These are phyloP conservation scores for Backusella psychrophila DNA, from an alignment of 192 early-diverging fungal genomes.

Conservation along the genomic window DNA sequence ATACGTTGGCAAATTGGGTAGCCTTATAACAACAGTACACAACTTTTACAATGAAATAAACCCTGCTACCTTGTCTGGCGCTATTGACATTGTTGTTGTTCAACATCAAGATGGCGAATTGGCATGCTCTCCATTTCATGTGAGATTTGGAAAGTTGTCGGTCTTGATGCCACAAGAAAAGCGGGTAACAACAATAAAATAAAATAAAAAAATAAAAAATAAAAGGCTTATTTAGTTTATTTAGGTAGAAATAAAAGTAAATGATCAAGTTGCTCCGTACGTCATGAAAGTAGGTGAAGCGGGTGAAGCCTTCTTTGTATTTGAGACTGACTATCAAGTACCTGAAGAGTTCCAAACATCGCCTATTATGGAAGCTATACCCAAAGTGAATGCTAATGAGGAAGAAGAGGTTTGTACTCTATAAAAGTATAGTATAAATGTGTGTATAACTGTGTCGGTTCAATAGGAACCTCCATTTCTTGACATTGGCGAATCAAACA, in stretches of 20 bases:
- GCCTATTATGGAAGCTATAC: constrained; percentile 68
- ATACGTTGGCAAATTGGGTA: constrained; percentile 60
- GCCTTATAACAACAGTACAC: constrained; percentile 73
- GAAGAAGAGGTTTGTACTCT: constrained; percentile 14
- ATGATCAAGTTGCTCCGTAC: constrained; percentile 69
- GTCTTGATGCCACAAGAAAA: constrained; percentile 91
- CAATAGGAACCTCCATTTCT: constrained; percentile 33
- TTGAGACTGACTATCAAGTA: constrained; percentile 88
- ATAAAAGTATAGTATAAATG: not conserved
- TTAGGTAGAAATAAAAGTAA: constrained; percentile 82
- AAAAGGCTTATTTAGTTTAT: not conserved
- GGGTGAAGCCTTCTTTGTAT: constrained; percentile 97
- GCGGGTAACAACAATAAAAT: constrained; percentile 47
- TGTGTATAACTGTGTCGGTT: not conserved
- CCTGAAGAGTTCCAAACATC: constrained; percentile 95
- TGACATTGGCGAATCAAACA: constrained; percentile 34
- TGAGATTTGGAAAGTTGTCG: constrained; percentile 96
- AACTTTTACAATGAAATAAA: constrained; percentile 96
- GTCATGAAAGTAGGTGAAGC: constrained; percentile 97
- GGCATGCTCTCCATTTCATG: constrained; percentile 95
- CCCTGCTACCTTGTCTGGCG: constrained; percentile 94
- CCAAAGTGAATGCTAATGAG: not conserved
- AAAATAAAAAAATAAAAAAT: not conserved
- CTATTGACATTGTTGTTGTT: constrained; percentile 98
- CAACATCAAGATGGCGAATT: constrained; percentile 79